Base-by-base conservation (phyloP, 352 stramenopile genomes). In the Globisporangium emineosum region DNA sequence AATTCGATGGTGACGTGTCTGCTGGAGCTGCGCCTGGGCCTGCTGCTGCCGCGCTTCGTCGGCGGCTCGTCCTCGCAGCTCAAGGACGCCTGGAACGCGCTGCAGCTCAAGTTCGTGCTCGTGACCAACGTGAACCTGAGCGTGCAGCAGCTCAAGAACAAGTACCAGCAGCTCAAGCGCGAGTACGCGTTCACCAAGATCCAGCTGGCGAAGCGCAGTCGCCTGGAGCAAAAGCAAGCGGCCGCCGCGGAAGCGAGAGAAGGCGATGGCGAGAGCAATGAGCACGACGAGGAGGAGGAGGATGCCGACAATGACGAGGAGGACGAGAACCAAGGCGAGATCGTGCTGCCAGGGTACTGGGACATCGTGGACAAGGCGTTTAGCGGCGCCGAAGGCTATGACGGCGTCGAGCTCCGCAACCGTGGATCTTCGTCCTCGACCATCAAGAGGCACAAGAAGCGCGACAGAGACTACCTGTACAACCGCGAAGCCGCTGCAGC, bases 111-210 rank as follows among this genome's bases (percentile, higher is more conserved):
- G 60, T 65, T 65, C 35, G 60, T 25, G 50, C 6, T 43, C 25
- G 60, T 23, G 4, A 65, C 60, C 5, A 42, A 55, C 60, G 60
- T 42, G 17, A 37, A 59, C 49, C 50, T 65, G 33, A 50, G 8
- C 32, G 51, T 65, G 45, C 25, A 43, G 23, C 47, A 57, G 47
- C 59, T 65, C 59, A 65, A 65, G 59, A 65, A 65, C 59, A 65
- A 65, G 49, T 65, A 58, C 49, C 59, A 65, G 32, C 59, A 65
- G 59, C 59, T 65, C 49, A 65, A 65, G 59, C 59, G 59, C 49
- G 59, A 65, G 59, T 65, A 58, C 59, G n/a, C 57, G 12, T n/a
- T 40, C 15, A 58, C 59, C 8, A 56, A 49, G 23, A 23, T 42
- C 5, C 45, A 29, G 17, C 49, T 65, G 40, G 25, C 17, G 50